phyloP scores from a whole-genome alignment of 1,139 yeast species.

The Hyphopichia pseudoburtonii region DNA sequence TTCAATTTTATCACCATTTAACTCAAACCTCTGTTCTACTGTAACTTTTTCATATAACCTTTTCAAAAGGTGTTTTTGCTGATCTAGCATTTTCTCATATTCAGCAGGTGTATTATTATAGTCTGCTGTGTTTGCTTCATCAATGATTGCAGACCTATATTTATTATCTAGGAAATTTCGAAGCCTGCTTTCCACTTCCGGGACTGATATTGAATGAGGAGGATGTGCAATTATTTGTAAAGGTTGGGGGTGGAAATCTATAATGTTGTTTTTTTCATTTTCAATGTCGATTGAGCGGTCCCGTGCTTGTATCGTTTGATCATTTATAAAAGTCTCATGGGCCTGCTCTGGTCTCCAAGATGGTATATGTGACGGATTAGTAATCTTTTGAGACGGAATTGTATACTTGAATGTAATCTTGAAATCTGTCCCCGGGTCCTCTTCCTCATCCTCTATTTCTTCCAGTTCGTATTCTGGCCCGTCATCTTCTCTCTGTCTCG shows the following conservation, averaged over 20 bases:
- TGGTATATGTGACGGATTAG: conserved; percentile 77
- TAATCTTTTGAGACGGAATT: conserved; percentile 60
- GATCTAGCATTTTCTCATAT: conserved; percentile 28
- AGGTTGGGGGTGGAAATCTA: conserved; percentile 32
- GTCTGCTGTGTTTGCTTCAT: conserved; percentile 36
- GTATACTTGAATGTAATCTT: conserved; percentile 46
- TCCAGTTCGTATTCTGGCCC: conserved; percentile 8
- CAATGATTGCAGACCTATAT: conserved; percentile 40
- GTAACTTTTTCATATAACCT: conserved; percentile 31
- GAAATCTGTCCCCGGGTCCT: conserved; percentile 20
- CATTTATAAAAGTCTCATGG: conserved; percentile 29
- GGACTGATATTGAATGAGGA: conserved; percentile 21
- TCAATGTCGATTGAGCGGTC: background rate
- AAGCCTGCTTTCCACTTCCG: conserved; percentile 41
- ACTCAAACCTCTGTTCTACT: conserved; percentile 38
- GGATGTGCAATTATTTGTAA: conserved; percentile 22
- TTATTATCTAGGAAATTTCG: conserved; percentile 54
- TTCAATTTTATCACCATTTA: conserved; percentile 45
- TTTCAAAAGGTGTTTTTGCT: conserved; percentile 31
- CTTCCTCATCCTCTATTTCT: conserved; percentile 8
- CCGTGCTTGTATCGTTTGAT: conserved; percentile 1
- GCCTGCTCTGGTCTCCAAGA: conserved; percentile 56
- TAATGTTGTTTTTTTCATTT: conserved; percentile 38
- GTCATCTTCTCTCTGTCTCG: conserved; percentile 3
- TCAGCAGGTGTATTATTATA: conserved; percentile 35